Evolutionary conservation across 2,329 filamentous ascomycete genomes (phyloP), one percentile per base, ranked within the genome.

Genomic region (Xylaria polymorpha): DNA sequence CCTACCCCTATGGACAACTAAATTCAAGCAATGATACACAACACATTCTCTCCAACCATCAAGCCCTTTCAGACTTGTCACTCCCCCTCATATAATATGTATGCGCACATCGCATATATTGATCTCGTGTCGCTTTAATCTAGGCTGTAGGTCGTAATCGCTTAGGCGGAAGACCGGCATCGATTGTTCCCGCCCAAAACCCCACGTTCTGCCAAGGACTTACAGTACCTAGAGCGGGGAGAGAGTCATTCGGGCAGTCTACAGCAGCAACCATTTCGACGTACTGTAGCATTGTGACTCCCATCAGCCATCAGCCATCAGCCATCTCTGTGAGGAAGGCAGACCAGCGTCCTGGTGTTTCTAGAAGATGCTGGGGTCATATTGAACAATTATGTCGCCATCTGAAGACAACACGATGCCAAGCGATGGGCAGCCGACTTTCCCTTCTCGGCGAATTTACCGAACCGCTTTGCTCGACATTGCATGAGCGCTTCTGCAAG

Each of bases 381-480:
- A 67, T 69, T 61, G 51, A 22, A 55, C 56, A 51, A 70, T 60
- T 41, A 67, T 70, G 67, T 70, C 64, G 60, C 64, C 60, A 67
- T 67, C 60, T 53, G 22, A 61, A 41, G 48, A 57, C 61, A 64
- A 48, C 57, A 25, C 48, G 39, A 25, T 39, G 68, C 68, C 68
- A 70, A 67, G 68, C 22, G 25, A 61, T 53, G 48, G n/a, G 22
- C 32, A 61, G 14, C 39, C 56, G 68, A 61, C 50, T 64, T 70
- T 64, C 68, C 68, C 10, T 64, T 58, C 29, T 46, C 9, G 25
- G 68, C 29, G 29, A 61, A 53, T 56, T 61, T 58, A 39, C 68
- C 64, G 61, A 67, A 39, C 32, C 46, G 55, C 53, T 35, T 50
- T 64, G 10, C 57, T 61, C 48, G 41, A 64, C 41, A 50, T 25